These are phyloP conservation scores for Malania oleifera DNA, from an alignment of 164 flowering plant genomes.

Conservation along the genomic window DNA sequence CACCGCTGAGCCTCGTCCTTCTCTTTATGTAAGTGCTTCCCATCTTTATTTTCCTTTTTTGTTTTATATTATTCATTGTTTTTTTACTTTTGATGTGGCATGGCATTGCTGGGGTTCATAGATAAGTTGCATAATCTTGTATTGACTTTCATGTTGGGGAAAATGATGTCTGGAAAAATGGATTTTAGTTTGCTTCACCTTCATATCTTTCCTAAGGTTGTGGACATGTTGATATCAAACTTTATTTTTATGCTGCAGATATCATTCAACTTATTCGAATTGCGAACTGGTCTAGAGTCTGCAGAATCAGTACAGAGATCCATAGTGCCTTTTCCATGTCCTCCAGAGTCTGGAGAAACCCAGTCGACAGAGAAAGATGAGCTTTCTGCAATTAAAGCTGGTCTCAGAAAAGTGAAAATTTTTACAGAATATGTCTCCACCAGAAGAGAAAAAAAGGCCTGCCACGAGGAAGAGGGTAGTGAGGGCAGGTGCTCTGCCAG, in stretches of 20 bases:
- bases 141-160: too few relatives aligned
- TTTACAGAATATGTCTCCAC: constrained; percentile 74
- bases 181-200: not conserved
- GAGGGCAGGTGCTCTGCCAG: constrained; percentile 63
- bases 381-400: constrained; percentile 91
- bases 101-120: too few relatives aligned
- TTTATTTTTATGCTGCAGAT: constrained; percentile 31
- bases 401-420: constrained; percentile 85
- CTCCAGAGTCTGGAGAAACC: constrained; percentile 43
- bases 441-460: constrained; percentile 71
- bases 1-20: constrained; percentile 41
- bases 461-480: constrained; percentile 73
- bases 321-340: constrained; percentile 42
- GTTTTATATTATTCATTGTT: not conserved
- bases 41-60: not conserved
- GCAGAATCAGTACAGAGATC: constrained; percentile 46
- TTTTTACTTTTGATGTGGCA: not conserved
- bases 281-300: constrained; percentile 55
- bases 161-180: too few relatives aligned
- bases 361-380: constrained; percentile 68
- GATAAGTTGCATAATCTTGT: too few relatives aligned
- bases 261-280: constrained; percentile 53
- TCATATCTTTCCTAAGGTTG: not conserved
- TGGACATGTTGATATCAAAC: constrained; percentile 9
- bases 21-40: constrained; percentile 57